Percentiles rank a stretch among this genome's conserved stretches.
Conservation (phyloP, 1,284 basidiomycete species). For the Filobasidium uniguttulatum region DNA sequence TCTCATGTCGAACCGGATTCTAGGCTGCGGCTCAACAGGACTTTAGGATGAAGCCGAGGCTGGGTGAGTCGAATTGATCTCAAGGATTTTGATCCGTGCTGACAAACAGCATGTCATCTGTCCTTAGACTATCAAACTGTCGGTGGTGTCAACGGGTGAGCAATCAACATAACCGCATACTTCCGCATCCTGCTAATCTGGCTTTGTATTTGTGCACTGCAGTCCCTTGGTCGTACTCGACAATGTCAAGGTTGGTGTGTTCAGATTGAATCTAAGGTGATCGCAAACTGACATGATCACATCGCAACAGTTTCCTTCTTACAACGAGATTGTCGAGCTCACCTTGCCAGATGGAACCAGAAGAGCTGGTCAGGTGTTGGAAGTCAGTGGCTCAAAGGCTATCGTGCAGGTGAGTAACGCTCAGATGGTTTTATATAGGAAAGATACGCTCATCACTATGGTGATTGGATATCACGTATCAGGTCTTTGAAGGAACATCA, state of each 20-base stretch:
- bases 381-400: slow-evolving; percentile 97
- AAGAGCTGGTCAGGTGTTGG: slow-evolving; percentile 93
- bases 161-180: slow-evolving; percentile 14
- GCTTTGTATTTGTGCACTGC: slow-evolving; percentile 18
- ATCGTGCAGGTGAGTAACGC: slow-evolving; percentile 58
- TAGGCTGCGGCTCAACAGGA: slow-evolving; percentile 61
- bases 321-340: slow-evolving; percentile 96
- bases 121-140: slow-evolving; percentile 77
- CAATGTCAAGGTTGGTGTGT: slow-evolving; percentile 74
- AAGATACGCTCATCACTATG: not conserved
- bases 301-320: slow-evolving; percentile 72
- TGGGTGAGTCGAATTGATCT: not conserved
- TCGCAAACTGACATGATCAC: not conserved
- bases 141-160: slow-evolving; percentile 88
- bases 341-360: slow-evolving; percentile 91
- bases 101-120: not conserved
- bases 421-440: no score
- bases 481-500: slow-evolving; percentile 93
- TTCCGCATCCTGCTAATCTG: slow-evolving; percentile 2
- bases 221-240: slow-evolving; percentile 92
- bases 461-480: not conserved
- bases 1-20: not conserved
- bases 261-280: not conserved
- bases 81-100: not conserved
- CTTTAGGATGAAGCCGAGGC: slow-evolving; percentile 47